These are phyloP conservation scores for Brassica carinata DNA, from an alignment of 345 rosid species.

Conservation along the genomic window DNA sequence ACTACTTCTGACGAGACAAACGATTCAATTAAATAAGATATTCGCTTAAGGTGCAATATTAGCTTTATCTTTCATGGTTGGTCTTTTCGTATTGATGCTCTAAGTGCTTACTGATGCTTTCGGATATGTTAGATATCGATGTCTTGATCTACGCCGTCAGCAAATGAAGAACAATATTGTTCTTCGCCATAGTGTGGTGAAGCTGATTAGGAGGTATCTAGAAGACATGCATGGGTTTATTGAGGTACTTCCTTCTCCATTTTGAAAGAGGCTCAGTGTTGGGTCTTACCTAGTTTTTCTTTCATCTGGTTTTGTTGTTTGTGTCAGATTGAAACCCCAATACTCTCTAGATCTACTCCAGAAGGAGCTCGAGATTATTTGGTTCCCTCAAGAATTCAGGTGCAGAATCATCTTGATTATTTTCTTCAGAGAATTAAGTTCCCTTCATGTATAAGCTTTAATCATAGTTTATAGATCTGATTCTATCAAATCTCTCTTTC, in stretches of 20 bases:
- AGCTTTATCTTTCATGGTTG: neutral
- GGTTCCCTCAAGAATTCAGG: conserved; percentile 99
- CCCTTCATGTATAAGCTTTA: conserved; percentile 22
- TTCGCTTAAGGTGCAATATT: conserved; percentile 73
- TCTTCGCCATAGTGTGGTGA: conserved; percentile 86
- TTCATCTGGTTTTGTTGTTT: conserved; percentile 53
- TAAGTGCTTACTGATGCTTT: conserved; percentile 13
- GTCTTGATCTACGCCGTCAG: conserved; percentile 90
- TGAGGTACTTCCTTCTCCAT: conserved; percentile 56
- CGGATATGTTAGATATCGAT: conserved; percentile 61
- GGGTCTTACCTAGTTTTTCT: conserved; percentile 12
- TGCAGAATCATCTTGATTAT: conserved; percentile 33
- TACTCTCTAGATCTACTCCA: conserved; percentile 95
- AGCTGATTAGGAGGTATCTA: conserved; percentile 78
- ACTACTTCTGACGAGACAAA: conserved; percentile 79
- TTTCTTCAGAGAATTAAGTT: neutral
- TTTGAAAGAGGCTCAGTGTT: conserved; percentile 16
- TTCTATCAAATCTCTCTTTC: conserved; percentile 52
- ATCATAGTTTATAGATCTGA: conserved; percentile 41
- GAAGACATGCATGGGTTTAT: conserved; percentile 88
- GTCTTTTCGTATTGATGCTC: conserved; percentile 8
- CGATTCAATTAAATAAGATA: conserved; percentile 79
- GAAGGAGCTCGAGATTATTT: conserved; percentile 97
- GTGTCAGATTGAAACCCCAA: conserved; percentile 96
- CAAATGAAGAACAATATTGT: conserved; percentile 79